Evolutionary conservation across 2,329 filamentous ascomycete genomes (phyloP).

Genomic region (Penicillium sp.): DNA sequence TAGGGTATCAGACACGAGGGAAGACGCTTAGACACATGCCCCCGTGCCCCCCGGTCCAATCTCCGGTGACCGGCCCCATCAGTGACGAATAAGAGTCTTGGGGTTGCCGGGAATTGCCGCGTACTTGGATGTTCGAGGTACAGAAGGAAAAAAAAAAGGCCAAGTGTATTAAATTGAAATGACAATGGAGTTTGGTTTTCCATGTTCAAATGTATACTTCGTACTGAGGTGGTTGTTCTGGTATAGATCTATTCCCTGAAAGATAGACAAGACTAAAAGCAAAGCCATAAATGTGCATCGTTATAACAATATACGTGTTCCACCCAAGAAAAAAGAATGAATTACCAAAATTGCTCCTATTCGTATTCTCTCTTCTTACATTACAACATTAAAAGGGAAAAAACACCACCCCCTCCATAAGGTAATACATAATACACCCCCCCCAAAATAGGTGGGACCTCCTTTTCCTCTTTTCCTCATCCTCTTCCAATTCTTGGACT

Average conservation of each 20-base stretch:
- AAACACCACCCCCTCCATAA: slow-evolving; percentile 15
- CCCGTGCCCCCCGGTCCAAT: slow-evolving; percentile 13
- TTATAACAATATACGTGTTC: background rate
- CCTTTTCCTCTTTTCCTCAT: slow-evolving; percentile 23
- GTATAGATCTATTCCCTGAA: background rate
- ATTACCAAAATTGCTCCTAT: background rate
- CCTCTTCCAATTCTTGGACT: slow-evolving; percentile 10
- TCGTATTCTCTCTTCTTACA: background rate
- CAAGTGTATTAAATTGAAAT: background rate
- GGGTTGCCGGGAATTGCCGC: slow-evolving; percentile 25
- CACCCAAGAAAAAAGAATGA: background rate
- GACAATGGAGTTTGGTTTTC: background rate
- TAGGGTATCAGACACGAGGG: slow-evolving; percentile 15
- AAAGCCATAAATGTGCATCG: background rate
- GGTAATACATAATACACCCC: slow-evolving; percentile 17
- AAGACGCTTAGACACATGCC: slow-evolving; percentile 10
- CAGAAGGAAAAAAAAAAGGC: background rate
- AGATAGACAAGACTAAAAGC: background rate
- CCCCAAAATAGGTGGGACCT: slow-evolving; percentile 18
- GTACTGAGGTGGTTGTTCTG: too few relatives aligned
- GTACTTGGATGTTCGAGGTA: slow-evolving; percentile 4
- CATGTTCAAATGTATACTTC: background rate
- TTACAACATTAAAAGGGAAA: slow-evolving; percentile 6
- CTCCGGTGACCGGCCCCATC: slow-evolving; percentile 23
- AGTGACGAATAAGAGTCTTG: slow-evolving; percentile 12